Evolutionary conservation across 1,139 yeast genomes (phyloP).

Genomic region (Debaryomyces fabryi): DNA sequence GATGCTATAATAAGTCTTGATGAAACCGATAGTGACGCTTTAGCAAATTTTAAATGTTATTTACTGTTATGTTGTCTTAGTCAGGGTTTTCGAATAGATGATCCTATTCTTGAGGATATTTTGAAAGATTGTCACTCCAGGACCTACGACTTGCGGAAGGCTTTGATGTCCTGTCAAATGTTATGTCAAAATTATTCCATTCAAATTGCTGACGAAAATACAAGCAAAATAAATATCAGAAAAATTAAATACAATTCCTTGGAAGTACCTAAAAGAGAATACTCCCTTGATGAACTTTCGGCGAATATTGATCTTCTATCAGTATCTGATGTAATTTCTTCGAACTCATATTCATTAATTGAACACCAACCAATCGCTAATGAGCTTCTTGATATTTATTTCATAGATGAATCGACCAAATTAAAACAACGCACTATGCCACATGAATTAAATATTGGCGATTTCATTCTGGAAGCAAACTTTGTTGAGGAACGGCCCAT

Average conservation of each 20-base stretch:
- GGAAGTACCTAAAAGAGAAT: slow-evolving; percentile 1
- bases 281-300: slow-evolving; percentile 15
- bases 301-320: slow-evolving; percentile 39
- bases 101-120: slow-evolving; percentile 33
- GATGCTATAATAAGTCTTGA: slow-evolving; percentile 36
- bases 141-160: slow-evolving; percentile 55
- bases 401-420: slow-evolving; percentile 28
- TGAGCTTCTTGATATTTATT: slow-evolving; percentile 39
- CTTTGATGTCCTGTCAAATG: slow-evolving; percentile 59
- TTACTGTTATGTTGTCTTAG: slow-evolving; percentile 44
- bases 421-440: slow-evolving; percentile 27
- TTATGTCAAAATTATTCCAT: slow-evolving; percentile 42
- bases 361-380: slow-evolving; percentile 37
- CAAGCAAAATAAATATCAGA: neutral
- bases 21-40: slow-evolving; percentile 22
- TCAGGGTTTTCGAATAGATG: slow-evolving; percentile 41
- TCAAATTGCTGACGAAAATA: neutral
- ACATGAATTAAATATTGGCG: slow-evolving; percentile 43
- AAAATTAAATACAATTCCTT: slow-evolving; percentile 1
- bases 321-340: slow-evolving; percentile 38
- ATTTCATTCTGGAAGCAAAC: slow-evolving; percentile 15
- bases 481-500: slow-evolving; percentile 5
- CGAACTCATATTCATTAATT: slow-evolving; percentile 37
- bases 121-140: slow-evolving; percentile 23
- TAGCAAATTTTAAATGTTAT: slow-evolving; percentile 31